Conservation (phyloP, 2,329 filamentous ascomycete species). For the Cladophialophora bantiana region DNA sequence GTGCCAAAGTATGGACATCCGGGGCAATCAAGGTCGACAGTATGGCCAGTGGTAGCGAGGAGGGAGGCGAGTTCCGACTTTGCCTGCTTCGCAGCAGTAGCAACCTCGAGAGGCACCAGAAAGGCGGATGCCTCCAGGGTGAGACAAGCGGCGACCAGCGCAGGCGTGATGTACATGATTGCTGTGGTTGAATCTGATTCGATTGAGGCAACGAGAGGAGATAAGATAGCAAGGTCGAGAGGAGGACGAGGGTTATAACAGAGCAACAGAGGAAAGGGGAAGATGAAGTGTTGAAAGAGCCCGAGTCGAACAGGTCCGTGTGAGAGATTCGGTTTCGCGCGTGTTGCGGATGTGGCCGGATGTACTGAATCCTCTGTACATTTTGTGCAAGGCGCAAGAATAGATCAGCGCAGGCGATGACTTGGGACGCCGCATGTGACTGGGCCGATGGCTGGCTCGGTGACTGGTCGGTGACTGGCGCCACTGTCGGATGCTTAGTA, state of each 20-base stretch:
- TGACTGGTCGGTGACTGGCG: not conserved
- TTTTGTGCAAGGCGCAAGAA: conserved; percentile 4
- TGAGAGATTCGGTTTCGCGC: not conserved
- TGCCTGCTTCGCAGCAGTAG: conserved; percentile 31
- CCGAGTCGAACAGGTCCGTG: not conserved
- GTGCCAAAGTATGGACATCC: conserved; percentile 36
- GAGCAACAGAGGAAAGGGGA: not conserved
- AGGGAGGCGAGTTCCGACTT: conserved; percentile 27
- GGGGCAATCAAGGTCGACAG: conserved; percentile 38
- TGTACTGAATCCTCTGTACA: not conserved
- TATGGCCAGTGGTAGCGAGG: conserved; percentile 20
- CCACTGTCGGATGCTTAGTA: not conserved
- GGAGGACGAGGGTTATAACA: not conserved
- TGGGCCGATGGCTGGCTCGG: not conserved
- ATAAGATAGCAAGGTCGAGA: not conserved
- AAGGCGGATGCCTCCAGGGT: conserved; percentile 36
- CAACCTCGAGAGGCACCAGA: conserved; percentile 38
- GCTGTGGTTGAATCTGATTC: conserved; percentile 4
- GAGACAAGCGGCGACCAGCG: conserved; percentile 39
- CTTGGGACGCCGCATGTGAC: not conserved
- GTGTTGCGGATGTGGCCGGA: conserved; percentile 11
- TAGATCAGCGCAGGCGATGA: not conserved
- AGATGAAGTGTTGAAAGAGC: conserved; percentile 1
- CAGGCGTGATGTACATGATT: conserved; percentile 35
- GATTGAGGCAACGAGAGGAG: not conserved